A percentile compares a stretch with the other conserved stretches of the same genome.
Conservation (phyloP, 2,329 filamentous ascomycete species). For the Rhytidhysteron rufulum region DNA sequence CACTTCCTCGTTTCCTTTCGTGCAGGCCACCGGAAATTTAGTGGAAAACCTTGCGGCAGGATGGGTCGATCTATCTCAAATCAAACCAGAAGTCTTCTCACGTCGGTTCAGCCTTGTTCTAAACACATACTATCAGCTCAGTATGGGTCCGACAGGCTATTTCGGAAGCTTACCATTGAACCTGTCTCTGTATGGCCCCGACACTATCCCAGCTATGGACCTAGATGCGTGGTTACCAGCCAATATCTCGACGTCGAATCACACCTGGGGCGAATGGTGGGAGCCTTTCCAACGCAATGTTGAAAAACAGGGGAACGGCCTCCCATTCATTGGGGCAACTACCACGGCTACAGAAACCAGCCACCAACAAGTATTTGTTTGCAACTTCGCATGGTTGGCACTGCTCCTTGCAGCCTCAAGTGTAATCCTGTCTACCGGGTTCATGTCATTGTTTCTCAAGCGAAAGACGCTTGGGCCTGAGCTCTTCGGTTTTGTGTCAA, state of each 20-base stretch:
- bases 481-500: conserved; percentile 32
- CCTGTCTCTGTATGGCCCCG: conserved; percentile 21
- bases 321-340: conserved; percentile 24
- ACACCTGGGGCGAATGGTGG: conserved; percentile 17
- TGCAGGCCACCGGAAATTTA: conserved; percentile 8
- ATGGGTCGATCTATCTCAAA: conserved; percentile 10
- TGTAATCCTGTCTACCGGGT: conserved; percentile 18
- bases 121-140: conserved; percentile 33
- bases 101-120: conserved; percentile 16
- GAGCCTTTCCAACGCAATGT: conserved; percentile 3
- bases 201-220: conserved; percentile 18
- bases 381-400: conserved; percentile 25
- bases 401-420: conserved; percentile 18
- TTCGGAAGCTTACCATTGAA: conserved; percentile 19
- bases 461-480: conserved; percentile 26
- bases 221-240: conserved; percentile 18
- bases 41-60: not conserved
- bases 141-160: conserved; percentile 17
- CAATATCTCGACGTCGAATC: conserved; percentile 13
- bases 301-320: not conserved
- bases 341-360: conserved; percentile 14
- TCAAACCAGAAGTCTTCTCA: conserved; percentile 16
- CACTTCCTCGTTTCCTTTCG: conserved; percentile 16
- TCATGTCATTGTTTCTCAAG: conserved; percentile 19
- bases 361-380: conserved; percentile 18